phyloP scores from a whole-genome alignment of 305 asterid genomes.

The Lippia alba region DNA sequence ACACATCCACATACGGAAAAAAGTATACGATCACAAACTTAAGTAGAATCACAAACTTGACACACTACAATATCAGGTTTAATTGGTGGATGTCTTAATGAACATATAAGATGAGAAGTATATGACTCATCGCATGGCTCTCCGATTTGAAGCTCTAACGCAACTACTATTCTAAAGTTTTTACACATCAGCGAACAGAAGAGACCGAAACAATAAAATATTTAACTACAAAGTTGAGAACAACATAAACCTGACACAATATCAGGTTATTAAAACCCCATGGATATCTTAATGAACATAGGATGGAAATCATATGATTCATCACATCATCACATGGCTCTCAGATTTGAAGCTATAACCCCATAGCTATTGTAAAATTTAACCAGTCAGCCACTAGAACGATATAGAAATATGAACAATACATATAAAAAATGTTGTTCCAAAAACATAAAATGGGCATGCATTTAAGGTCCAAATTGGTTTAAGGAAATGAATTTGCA shows the following conservation, averaged over 20 bases:
- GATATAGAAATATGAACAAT: not conserved
- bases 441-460: slow-evolving; percentile 1
- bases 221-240: slow-evolving; percentile 6
- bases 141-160: slow-evolving; percentile 21
- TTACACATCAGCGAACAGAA: slow-evolving; percentile 15
- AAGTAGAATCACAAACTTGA: slow-evolving; percentile 6
- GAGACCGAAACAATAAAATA: not conserved
- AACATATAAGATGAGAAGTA: slow-evolving; percentile 6
- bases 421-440: slow-evolving; percentile 4
- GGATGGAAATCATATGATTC: slow-evolving; percentile 8
- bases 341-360: slow-evolving; percentile 21
- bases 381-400: slow-evolving; percentile 9
- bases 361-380: slow-evolving; percentile 13
- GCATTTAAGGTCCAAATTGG: slow-evolving; percentile 24
- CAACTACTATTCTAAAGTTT: slow-evolving; percentile 12
- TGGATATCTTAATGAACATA: slow-evolving; percentile 7
- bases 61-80: slow-evolving; percentile 1
- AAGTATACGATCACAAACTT: not conserved
- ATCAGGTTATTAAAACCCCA: slow-evolving; percentile 9
- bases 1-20: not conserved
- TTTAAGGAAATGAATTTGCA: slow-evolving; percentile 24
- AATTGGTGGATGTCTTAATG: slow-evolving; percentile 2
- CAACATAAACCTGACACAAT: not conserved
- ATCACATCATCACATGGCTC: not conserved
- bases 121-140: slow-evolving; percentile 3